These are phyloP conservation scores for Amanita phalloides DNA, from an alignment of 768 basidiomycete species.

Conservation along the genomic window DNA sequence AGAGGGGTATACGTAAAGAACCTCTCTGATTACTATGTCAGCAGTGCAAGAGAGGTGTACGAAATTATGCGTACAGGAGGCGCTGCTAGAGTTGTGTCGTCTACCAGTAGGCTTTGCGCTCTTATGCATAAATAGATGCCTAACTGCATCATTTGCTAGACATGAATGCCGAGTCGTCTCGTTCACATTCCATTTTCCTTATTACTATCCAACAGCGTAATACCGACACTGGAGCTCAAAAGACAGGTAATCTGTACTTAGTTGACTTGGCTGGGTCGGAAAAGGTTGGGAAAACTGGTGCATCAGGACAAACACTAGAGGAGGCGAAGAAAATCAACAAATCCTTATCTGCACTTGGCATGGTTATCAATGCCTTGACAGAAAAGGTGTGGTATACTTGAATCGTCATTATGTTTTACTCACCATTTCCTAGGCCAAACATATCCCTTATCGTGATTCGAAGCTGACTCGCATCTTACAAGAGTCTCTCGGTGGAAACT, in stretches of 20 bases:
- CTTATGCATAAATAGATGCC: not conserved
- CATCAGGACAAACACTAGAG: conserved; percentile 96
- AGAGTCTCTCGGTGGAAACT: conserved; percentile 96
- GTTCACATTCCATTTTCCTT: conserved; percentile 98
- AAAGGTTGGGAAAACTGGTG: conserved; percentile 99
- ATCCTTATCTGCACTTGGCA: conserved; percentile 91
- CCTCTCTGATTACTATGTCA: conserved; percentile 96
- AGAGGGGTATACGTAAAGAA: conserved; percentile 98
- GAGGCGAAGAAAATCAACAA: conserved; percentile 99
- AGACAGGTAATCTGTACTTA: conserved; percentile 93
- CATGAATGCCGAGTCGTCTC: conserved; percentile 99
- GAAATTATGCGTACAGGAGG: conserved; percentile 99
- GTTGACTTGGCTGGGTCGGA: conserved; percentile 98
- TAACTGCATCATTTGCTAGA: conserved; percentile 35
- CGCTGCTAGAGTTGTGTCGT: conserved; percentile 80
- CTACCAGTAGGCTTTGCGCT: conserved; percentile 63
- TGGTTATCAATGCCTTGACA: conserved; percentile 98
- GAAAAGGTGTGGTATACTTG: conserved; percentile 60
- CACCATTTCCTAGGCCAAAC: conserved; percentile 56
- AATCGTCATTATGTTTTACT: not conserved
- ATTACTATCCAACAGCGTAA: conserved; percentile 97
- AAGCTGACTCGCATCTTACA: conserved; percentile 98
- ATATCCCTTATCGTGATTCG: conserved; percentile 97
- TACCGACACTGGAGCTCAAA: conserved; percentile 90
- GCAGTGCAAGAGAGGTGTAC: conserved; percentile 90